A percentile compares a stretch with the other conserved stretches of the same genome.
Evolutionary conservation across 2,329 filamentous ascomycete genomes (phyloP).

Genomic region (Aschersonia sp.): DNA sequence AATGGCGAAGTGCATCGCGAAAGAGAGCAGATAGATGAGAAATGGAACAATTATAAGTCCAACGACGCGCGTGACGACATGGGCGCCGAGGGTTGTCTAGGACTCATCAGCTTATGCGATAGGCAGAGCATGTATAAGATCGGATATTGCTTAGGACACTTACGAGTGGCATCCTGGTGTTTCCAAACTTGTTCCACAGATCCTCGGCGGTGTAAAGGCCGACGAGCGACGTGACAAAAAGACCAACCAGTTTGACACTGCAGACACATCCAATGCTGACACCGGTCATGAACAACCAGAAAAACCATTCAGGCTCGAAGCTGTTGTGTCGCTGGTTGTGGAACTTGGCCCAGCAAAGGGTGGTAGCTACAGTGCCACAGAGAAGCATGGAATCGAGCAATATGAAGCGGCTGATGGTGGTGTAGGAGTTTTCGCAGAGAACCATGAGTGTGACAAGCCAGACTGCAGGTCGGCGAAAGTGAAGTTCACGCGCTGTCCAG

Average conservation of each 20-base stretch:
- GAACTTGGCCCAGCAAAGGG: slow-evolving; percentile 95
- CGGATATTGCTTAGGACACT: slow-evolving; percentile 11
- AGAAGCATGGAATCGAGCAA: slow-evolving; percentile 97
- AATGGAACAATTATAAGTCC: slow-evolving; percentile 82
- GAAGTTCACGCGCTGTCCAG: slow-evolving; percentile 83
- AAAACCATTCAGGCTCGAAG: slow-evolving; percentile 85
- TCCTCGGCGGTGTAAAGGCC: slow-evolving; percentile 94
- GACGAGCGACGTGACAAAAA: slow-evolving; percentile 90
- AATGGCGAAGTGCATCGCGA: slow-evolving; percentile 87
- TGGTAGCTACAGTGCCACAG: slow-evolving; percentile 95
- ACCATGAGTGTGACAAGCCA: slow-evolving; percentile 97
- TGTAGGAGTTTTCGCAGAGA: slow-evolving; percentile 97
- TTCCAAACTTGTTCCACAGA: slow-evolving; percentile 95
- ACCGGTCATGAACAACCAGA: slow-evolving; percentile 88
- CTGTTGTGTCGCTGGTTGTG: slow-evolving; percentile 75
- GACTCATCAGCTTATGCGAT: slow-evolving; percentile 1
- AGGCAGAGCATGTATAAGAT: slow-evolving; percentile 2
- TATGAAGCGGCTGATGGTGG: slow-evolving; percentile 96
- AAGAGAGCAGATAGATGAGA: slow-evolving; percentile 88
- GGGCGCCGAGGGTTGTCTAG: slow-evolving; percentile 52
- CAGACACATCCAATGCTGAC: slow-evolving; percentile 95
- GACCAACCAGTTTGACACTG: slow-evolving; percentile 95
- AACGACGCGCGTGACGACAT: slow-evolving; percentile 66
- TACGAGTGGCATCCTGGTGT: slow-evolving; percentile 79
- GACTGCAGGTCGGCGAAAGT: slow-evolving; percentile 72